Evolutionary conservation across 1,139 yeast species (phyloP), one percentile per base, ranked within the genome.

Genomic region (Taphrina wiesneri): DNA sequence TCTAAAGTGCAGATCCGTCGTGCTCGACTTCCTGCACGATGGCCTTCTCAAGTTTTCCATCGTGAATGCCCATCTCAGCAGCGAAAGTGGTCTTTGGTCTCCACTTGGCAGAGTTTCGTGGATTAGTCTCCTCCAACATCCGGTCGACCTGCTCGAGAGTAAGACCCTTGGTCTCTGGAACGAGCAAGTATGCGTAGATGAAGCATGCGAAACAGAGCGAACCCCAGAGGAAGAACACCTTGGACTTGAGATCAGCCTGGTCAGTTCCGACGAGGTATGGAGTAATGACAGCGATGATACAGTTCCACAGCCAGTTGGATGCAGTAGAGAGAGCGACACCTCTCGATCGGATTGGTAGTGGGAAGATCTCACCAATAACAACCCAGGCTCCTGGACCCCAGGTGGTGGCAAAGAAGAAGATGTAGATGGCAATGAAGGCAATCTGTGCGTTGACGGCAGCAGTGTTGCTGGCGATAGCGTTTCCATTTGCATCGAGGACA

Each of bases 351-450:
- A 86, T 83, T 68, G 86, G 82, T 70, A 88, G 81, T 67, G 90
- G 86, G 80, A 82, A 88, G 68, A 86, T 81, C 76, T 88, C 96
- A 63, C 90, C 88, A 70, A 86, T 81, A 69, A 87, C 79, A 61
- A 89, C 91, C 93, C 93, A 88, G 49, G 85, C 84, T 67, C 85
- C 80, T 53, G 92, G 92, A 73, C 93, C 95, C 92, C 92, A 88
- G 39, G 91, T 82, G 65, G 89, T 80, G 32, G 92, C 92, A 74
- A 87, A 87, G 75, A 84, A 85, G 34, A 88, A 85, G 74, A 87
- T 87, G 74, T 86, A 87, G 52, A 84, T 77, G 81, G 91, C 87
- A 49, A 85, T 81, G 77, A 87, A 86, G 17, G 88, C 86, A 70
- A 87, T 79, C 77, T 57, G 61, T 78, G 54, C 65, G 3, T 30